phyloP scores from a whole-genome alignment of 129 eudicot species.

The Oenanthe sinensis region DNA sequence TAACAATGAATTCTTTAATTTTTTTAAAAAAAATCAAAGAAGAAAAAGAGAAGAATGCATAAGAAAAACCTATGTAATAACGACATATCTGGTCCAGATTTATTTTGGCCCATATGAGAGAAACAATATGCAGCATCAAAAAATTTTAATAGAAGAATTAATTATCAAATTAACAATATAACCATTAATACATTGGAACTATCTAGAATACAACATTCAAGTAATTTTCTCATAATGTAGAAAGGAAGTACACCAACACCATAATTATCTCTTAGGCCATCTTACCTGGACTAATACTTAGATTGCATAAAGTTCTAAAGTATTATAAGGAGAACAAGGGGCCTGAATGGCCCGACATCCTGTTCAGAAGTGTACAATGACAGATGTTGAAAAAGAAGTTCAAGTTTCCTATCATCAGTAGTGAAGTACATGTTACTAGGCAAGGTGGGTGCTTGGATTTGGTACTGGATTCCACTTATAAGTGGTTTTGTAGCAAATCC shows the following conservation, averaged over 20 bases:
- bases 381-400: neutral
- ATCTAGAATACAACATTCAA: neutral
- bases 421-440: neutral
- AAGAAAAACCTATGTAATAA: too few relatives aligned
- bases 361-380: neutral
- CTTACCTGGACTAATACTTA: neutral
- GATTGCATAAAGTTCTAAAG: neutral
- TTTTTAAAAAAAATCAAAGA: too few relatives aligned
- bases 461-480: neutral
- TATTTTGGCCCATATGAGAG: slow-evolving; percentile 38
- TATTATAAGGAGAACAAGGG: neutral
- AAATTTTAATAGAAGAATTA: neutral
- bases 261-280: neutral
- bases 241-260: neutral
- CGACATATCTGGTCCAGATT: too few relatives aligned
- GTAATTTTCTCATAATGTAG: neutral
- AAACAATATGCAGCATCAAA: slow-evolving; percentile 54
- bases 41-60: neutral
- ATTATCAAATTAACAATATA: neutral
- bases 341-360: neutral
- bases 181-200: neutral
- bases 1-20: too few relatives aligned
- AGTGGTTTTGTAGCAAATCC: neutral
- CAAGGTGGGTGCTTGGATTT: neutral
- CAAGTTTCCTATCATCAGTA: neutral